A percentile compares a stretch with the other conserved stretches of the same genome.
Conservation (phyloP, 164 flowering plant genomes). For the Magnolia officinalis region DNA sequence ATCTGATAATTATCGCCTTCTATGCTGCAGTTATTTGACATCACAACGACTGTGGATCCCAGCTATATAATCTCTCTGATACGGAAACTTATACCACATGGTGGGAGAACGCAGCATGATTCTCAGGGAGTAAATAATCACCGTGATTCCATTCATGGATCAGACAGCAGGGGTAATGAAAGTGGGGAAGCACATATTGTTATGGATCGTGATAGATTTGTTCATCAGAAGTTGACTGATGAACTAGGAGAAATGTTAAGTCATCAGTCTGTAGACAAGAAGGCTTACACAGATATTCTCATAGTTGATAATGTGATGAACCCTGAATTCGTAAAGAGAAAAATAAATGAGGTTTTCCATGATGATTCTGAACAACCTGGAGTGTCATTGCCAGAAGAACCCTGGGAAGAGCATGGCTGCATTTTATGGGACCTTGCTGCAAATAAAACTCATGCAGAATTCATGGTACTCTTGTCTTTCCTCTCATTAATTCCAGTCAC, state of each 20-base stretch:
- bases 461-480: constrained; percentile 58
- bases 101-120: constrained; percentile 11
- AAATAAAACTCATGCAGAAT: constrained; percentile 66
- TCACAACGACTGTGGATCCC: constrained; percentile 86
- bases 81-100: constrained; percentile 61
- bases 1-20: background rate
- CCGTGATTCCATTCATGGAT: constrained; percentile 13
- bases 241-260: background rate
- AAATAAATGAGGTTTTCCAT: constrained; percentile 12
- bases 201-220: constrained; percentile 19
- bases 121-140: constrained; percentile 15
- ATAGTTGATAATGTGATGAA: background rate
- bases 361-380: constrained; percentile 11
- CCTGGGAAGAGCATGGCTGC: constrained; percentile 94
- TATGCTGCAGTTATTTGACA: constrained; percentile 67
- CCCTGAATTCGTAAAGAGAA: constrained; percentile 6
- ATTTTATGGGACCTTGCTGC: constrained; percentile 96
- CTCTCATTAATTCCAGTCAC: background rate
- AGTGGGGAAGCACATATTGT: constrained; percentile 31
- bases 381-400: constrained; percentile 34
- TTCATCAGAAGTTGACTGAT: background rate
- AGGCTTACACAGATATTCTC: background rate
- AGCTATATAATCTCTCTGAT: constrained; percentile 81
- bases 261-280: background rate
- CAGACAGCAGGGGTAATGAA: constrained; percentile 9